Base-by-base conservation (phyloP, 1,284 basidiomycete genomes). In the Malassezia dermatis region DNA sequence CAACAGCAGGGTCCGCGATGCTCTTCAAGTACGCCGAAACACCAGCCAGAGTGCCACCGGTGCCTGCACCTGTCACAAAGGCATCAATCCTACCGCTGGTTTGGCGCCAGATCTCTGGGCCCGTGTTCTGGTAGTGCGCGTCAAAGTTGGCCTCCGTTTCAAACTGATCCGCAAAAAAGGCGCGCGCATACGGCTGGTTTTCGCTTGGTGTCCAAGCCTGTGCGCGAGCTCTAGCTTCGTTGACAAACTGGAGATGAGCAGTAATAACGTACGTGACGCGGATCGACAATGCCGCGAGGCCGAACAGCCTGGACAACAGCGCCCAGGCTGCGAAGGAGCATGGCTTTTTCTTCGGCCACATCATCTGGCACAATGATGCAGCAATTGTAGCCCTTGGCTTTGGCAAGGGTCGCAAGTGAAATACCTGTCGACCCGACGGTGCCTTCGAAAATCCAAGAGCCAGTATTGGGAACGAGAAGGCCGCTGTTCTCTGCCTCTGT, bases 11-110 rank as follows among this genome's bases (percentile, higher is more conserved):
- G 26, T 30, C 30, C 40, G 46, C 43, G n/a, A 59, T 59, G 8
- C 58, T 62, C 58, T 79, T 94, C 45, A 98, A 77, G 68, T 81
- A 94, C 40, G 79, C 81, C 0, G 88, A 89, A 1, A 82, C 82
- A 0, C 93, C 94, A 0, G 89, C 84, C 34, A 99, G 82, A 0
- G 93, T 96, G 3, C 94, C 94, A 5, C 94, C 94, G 0, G 93
- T 98, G 81, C 89, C 89, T 57, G 91, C 90, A 1, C 94, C 94
- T n/a, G 86, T 84, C 26, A 99, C 85, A 69, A 96, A 96, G 2
- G 86, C 89, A 66, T 87, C 81, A 1, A 95, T 64, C 21, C 78
- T 77, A 1, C 90, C 90, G 61, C 83, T 85, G 0, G 88, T 90
- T 71, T 98, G 94, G 47, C 84, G 80, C 84, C 90, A 89, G 35